Base-by-base conservation (phyloP, 208 protist species). In the Acanthamoeba castellanii region DNA sequence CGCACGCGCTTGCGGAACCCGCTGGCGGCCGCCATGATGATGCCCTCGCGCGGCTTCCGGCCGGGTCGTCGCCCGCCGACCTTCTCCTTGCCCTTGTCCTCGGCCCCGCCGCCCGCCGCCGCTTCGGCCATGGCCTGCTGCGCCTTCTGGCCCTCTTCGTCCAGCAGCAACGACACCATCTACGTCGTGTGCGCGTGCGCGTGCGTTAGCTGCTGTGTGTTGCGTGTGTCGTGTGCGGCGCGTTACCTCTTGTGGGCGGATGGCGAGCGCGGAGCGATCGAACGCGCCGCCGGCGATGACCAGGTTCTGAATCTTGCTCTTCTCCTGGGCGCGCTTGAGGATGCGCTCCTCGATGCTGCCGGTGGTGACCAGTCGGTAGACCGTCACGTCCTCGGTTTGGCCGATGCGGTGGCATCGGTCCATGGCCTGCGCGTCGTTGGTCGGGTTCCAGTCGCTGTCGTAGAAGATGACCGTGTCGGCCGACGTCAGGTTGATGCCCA, bases 391-490 rank as follows among this genome's bases (percentile, higher is more conserved):
- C 34, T 96, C 92, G 78, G 96, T 97, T 92, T 98, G 97, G 32
- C 97, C 97, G 68, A 98, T 97, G 14, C 97, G 57, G 78, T 98
- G 97, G 4, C 96, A 96, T 76, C 97, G 90, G 82, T 97, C 95
- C 92, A 94, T 72, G n/a, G 94, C 66, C 90, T 98, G 97, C 22
- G 97, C 90, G 91, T 98, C 97, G 57, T 95, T 96, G 64, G 96
- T 95, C 16, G 97, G 97, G 89, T 98, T 98, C 97, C 97, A 98
- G 92, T 98, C 97, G 42, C 78, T 94, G 52, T 98, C 97, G 93
- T 96, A 98, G 32, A 98, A 95, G 74, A 98, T 96, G 22, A 98
- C 97, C 14, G 97, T 98, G 84, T 98, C 97, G 8, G 97, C 97
- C 20, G 97, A 96, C 72, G 97, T 96, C 18, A 98, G 68, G 95